Base-by-base conservation (phyloP, 805 yeast genomes). In the Nakazawaea molendinolei region DNA sequence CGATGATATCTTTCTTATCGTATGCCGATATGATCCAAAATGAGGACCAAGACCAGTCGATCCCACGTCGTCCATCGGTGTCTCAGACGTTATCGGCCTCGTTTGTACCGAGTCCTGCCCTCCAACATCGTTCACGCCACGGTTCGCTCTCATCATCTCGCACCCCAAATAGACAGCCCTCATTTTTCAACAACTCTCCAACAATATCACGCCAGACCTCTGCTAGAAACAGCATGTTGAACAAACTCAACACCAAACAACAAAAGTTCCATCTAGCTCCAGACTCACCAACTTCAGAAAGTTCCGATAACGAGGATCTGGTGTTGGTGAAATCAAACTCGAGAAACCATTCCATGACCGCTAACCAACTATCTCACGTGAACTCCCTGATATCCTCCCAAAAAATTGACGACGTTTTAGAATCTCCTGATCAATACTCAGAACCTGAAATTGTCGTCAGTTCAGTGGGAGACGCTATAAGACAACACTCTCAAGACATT, bases 11-110 rank as follows among this genome's bases (percentile, higher is more conserved):
- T 25, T 84, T 84, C 52, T 80, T 76, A 51, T 79, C 87, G 3
- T 85, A 81, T 55, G 94, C 90, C 3, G 95, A 85, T 48, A 71
- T 85, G 73, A 69, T 82, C 42, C 72, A 66, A 44, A 76, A 74
- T 47, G 90, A 81, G 55, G 82, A 79, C 48, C 65, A 56, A 30
- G 64, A 60, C 34, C 45, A 50, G 8, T 51, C 52, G 21, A 50
- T 52, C 34, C 67, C 74, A 36, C 71, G 83, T 55, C 69, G 86
- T 56, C 87, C 87, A 6, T 69, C 75, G 1, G 55, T 70, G 9
- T 51, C 69, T 1, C 65, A 67, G 30, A 59, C 71, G 1, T 42
- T 65, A 13, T 60, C 71, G 1, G 47, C 61, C 23, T 45, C 59
- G 4, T 48, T 53, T 25, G 8, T 33, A 5, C 3, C 29, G 8